Percentiles rank a stretch among this genome's conserved stretches.
Evolutionary conservation across 2,329 filamentous ascomycete genomes (phyloP).

Genomic region (Venturia carpophila): DNA sequence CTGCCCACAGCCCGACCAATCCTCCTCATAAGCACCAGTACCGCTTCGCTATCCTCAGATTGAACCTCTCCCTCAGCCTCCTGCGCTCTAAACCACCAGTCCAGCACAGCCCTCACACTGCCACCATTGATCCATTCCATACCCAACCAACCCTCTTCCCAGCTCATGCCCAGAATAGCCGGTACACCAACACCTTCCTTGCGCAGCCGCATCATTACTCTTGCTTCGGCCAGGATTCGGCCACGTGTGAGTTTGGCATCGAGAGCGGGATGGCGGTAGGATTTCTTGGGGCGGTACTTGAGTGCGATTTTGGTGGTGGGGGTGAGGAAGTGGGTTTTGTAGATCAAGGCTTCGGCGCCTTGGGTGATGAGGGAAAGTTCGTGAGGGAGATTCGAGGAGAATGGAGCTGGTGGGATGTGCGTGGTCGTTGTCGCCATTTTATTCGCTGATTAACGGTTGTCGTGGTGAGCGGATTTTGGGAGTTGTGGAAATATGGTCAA

Average conservation of each 20-base stretch:
- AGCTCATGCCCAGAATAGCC: slow-evolving; percentile 63
- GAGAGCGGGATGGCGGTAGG: slow-evolving; percentile 83
- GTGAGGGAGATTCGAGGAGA: slow-evolving; percentile 46
- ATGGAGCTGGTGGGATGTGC: slow-evolving; percentile 25
- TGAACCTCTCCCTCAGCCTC: slow-evolving; percentile 26
- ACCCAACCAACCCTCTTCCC: slow-evolving; percentile 54
- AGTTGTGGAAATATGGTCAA: not conserved
- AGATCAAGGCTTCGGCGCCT: slow-evolving; percentile 92
- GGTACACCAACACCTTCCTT: slow-evolving; percentile 77
- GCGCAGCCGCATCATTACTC: slow-evolving; percentile 71
- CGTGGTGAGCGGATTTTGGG: not conserved
- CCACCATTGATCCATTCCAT: slow-evolving; percentile 47
- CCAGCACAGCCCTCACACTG: slow-evolving; percentile 62
- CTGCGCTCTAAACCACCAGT: slow-evolving; percentile 49
- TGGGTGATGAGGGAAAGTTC: slow-evolving; percentile 70
- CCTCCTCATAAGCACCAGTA: slow-evolving; percentile 57
- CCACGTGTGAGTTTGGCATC: slow-evolving; percentile 80
- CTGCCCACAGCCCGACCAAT: slow-evolving; percentile 65
- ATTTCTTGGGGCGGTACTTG: slow-evolving; percentile 85
- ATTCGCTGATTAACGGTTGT: not conserved
- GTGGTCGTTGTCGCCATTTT: slow-evolving; percentile 12
- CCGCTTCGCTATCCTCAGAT: slow-evolving; percentile 27
- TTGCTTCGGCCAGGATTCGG: slow-evolving; percentile 79
- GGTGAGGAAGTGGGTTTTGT: slow-evolving; percentile 72
- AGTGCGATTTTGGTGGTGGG: slow-evolving; percentile 64